Evolutionary conservation across 2,329 filamentous ascomycete genomes (phyloP).

Genomic region (Setomelanomma holmii): DNA sequence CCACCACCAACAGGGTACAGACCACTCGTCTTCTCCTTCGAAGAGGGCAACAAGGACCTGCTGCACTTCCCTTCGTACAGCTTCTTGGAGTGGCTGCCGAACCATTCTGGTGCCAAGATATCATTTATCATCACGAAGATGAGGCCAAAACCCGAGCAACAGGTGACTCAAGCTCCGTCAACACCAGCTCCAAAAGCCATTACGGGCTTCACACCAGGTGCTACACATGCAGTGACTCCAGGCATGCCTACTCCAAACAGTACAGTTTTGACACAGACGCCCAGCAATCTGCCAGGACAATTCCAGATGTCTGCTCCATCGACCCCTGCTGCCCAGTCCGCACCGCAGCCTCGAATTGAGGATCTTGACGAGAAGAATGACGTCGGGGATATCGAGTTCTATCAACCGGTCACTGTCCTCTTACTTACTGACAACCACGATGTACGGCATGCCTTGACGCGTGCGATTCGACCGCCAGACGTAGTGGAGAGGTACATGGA

Average conservation of each 20-base stretch:
- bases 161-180: constrained; percentile 25
- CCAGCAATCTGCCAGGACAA: constrained; percentile 13
- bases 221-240: constrained; percentile 10
- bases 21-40: constrained; percentile 49
- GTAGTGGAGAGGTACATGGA: constrained; percentile 50
- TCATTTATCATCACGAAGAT: constrained; percentile 81
- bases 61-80: constrained; percentile 81
- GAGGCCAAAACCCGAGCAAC: constrained; percentile 52
- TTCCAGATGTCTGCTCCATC: constrained; percentile 18
- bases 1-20: constrained; percentile 51
- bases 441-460: constrained; percentile 62
- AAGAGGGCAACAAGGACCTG: constrained; percentile 67
- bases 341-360: constrained; percentile 42
- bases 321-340: constrained; percentile 18
- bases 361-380: constrained; percentile 56
- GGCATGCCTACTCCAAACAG: constrained; percentile 10
- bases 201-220: not conserved
- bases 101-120: constrained; percentile 69
- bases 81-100: constrained; percentile 73
- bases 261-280: constrained; percentile 10
- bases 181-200: constrained; percentile 36
- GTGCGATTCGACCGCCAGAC: constrained; percentile 59
- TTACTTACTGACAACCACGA: constrained; percentile 61
- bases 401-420: constrained; percentile 75
- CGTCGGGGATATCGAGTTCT: constrained; percentile 53